phyloP scores from a whole-genome alignment of 1,139 yeast genomes.

The Pichia sp. region DNA sequence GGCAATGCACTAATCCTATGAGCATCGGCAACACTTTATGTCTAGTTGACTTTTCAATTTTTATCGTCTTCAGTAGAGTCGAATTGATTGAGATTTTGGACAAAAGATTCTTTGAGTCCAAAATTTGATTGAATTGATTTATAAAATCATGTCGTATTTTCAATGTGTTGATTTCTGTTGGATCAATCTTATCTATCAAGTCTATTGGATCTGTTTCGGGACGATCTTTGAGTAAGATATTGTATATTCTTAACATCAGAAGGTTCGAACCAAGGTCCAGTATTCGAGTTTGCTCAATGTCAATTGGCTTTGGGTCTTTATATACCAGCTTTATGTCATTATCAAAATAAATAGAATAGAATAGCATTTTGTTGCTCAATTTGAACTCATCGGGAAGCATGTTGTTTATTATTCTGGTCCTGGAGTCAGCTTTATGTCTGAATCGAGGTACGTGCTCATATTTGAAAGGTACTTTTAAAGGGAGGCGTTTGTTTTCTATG shows the following conservation, averaged over 20 bases:
- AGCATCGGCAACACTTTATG: conserved; percentile 24
- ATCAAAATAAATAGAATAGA: conserved; percentile 19
- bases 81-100: conserved; percentile 1
- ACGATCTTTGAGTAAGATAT: conserved; percentile 5
- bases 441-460: conserved; percentile 18
- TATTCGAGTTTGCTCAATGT: conserved; percentile 7
- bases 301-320: conserved; percentile 3
- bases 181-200: conserved; percentile 4
- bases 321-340: conserved; percentile 4
- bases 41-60: conserved; percentile 20
- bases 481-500: conserved; percentile 3
- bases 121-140: conserved; percentile 14
- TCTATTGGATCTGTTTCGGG: conserved; percentile 2
- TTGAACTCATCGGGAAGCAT: conserved; percentile 24
- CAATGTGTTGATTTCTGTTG: conserved; percentile 10
- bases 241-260: conserved; percentile 12
- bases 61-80: conserved; percentile 13
- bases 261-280: conserved; percentile 13
- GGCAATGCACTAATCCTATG: conserved; percentile 25
- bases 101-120: conserved; percentile 14
- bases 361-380: conserved; percentile 21
- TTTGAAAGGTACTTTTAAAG: conserved; percentile 13
- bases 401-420: conserved; percentile 19
- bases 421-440: conserved; percentile 23
- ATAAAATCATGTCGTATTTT: conserved; percentile 16